Conservation (phyloP, 805 yeast species). For the Saccharomycopsis capsularis region DNA sequence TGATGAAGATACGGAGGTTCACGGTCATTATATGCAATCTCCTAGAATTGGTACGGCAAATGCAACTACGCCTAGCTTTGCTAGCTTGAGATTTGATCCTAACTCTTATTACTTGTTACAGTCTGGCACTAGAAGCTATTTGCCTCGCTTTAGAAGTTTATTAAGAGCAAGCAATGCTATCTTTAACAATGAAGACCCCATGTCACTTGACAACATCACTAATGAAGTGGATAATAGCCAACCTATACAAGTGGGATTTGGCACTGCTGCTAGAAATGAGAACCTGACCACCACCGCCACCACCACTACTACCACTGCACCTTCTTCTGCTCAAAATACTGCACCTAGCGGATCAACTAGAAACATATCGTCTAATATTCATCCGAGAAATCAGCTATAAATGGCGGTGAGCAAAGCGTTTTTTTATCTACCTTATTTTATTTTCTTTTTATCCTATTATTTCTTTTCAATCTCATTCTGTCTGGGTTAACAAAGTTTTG, state of each 20-base stretch:
- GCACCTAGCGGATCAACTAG: neutral
- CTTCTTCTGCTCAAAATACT: neutral
- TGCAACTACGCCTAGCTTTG: neutral
- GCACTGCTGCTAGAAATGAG: neutral
- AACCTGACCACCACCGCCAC: neutral
- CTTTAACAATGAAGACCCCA: neutral
- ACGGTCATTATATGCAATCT: neutral
- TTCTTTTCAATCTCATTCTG: neutral
- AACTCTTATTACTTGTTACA: constrained; percentile 3
- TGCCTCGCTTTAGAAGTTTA: neutral
- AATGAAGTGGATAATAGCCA: neutral
- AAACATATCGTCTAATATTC: neutral
- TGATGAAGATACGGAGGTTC: neutral
- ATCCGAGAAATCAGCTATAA: neutral
- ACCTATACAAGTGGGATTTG: neutral
- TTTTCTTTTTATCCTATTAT: neutral
- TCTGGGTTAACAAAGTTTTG: neutral
- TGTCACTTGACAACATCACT: constrained; percentile 2
- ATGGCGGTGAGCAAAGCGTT: too few relatives aligned
- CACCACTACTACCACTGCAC: neutral
- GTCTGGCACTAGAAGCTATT: neutral
- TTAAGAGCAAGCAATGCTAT: neutral
- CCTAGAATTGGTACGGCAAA: neutral
- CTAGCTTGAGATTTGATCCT: neutral
- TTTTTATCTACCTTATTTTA: neutral